Evolutionary conservation across 2,329 filamentous ascomycete genomes (phyloP).

Genomic region (Zymoseptoria pseudotritici): DNA sequence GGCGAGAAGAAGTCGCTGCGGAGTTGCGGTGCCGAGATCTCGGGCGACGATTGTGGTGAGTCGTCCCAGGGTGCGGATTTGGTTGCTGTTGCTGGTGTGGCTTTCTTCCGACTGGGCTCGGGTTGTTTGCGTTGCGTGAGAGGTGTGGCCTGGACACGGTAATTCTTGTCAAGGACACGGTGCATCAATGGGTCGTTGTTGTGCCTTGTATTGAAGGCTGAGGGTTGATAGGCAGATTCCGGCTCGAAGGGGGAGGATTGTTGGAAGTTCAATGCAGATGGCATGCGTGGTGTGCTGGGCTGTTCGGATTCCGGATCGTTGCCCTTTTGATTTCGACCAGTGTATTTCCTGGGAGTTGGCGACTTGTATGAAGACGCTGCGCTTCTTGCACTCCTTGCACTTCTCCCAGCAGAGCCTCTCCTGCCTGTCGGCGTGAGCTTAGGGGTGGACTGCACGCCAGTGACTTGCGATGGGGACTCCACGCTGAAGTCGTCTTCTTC

Average conservation of each 20-base stretch:
- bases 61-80: slow-evolving; percentile 33
- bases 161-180: slow-evolving; percentile 88
- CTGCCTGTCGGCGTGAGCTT: slow-evolving; percentile 31
- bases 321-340: slow-evolving; percentile 30
- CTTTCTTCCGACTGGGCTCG: slow-evolving; percentile 17
- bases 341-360: slow-evolving; percentile 34
- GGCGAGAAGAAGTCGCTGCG: slow-evolving; percentile 69
- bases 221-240: slow-evolving; percentile 37
- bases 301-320: slow-evolving; percentile 17
- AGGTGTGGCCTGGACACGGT: slow-evolving; percentile 86
- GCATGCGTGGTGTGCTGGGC: slow-evolving; percentile 26
- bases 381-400: neutral
- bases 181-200: slow-evolving; percentile 75
- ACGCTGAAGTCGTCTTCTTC: slow-evolving; percentile 51
- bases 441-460: slow-evolving; percentile 54
- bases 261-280: slow-evolving; percentile 9
- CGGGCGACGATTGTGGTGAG: slow-evolving; percentile 50
- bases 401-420: slow-evolving; percentile 8
- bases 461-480: slow-evolving; percentile 47
- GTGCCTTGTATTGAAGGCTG: slow-evolving; percentile 15
- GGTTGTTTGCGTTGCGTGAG: slow-evolving; percentile 39
- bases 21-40: slow-evolving; percentile 72
- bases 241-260: slow-evolving; percentile 48
- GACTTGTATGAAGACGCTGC: slow-evolving; percentile 20
- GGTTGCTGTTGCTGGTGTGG: slow-evolving; percentile 34